phyloP scores from a whole-genome alignment of 495 filamentous ascomycete genomes.

The Talaromyces thailandensis region DNA sequence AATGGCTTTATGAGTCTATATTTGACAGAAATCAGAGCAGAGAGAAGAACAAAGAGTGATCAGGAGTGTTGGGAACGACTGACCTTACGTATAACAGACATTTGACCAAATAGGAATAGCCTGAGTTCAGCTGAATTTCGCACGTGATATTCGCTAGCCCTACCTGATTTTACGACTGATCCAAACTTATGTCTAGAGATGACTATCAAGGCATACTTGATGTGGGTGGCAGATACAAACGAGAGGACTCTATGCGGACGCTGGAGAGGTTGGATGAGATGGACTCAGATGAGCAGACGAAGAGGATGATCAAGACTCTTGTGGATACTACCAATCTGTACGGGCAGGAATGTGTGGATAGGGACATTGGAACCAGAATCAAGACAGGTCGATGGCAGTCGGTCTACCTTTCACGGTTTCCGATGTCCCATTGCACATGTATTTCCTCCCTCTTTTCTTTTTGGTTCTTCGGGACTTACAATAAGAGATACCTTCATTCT shows the following conservation, averaged over 20 bases:
- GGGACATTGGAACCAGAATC: constrained; percentile 14
- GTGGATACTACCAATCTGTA: constrained; percentile 29
- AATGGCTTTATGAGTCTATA: neutral
- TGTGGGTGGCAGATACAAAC: constrained; percentile 22
- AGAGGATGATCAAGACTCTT: constrained; percentile 17
- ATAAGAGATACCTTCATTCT: too few relatives aligned
- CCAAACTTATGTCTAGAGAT: too few relatives aligned
- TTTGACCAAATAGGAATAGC: neutral
- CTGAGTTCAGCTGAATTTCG: neutral
- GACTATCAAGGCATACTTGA: constrained; percentile 12
- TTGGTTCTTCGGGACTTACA: too few relatives aligned
- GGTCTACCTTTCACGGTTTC: neutral
- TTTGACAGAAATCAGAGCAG: neutral
- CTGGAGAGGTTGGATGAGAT: constrained; percentile 9
- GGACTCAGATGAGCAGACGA: constrained; percentile 3
- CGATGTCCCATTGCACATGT: too few relatives aligned
- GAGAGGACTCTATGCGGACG: constrained; percentile 10
- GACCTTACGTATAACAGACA: neutral
- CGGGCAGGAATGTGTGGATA: constrained; percentile 28
- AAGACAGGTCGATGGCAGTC: neutral
- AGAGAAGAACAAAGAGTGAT: neutral
- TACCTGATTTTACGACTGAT: neutral
- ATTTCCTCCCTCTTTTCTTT: neutral
- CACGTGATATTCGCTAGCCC: neutral
- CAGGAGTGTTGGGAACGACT: neutral